A percentile compares a stretch with the other conserved stretches of the same genome.
Conservation (phyloP, 768 basidiomycete genomes). For the Cystofilobasidium capitatum region DNA sequence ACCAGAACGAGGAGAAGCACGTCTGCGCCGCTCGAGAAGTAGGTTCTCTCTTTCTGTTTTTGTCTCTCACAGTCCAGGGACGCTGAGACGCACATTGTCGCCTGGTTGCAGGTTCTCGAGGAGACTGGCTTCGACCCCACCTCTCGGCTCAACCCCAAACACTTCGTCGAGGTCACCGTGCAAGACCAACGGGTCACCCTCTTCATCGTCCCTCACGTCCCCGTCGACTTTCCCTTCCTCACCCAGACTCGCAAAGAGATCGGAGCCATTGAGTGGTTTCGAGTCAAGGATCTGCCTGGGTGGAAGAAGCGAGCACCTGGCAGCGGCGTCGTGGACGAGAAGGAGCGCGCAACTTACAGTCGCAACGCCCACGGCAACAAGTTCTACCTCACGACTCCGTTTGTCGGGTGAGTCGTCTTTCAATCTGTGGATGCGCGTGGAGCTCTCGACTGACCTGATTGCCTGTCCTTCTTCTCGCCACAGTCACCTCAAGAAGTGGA, state of each 20-base stretch:
- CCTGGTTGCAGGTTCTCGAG: constrained; percentile 63
- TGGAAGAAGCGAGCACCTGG: constrained; percentile 54
- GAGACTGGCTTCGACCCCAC: constrained; percentile 83
- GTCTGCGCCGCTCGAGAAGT: constrained; percentile 90
- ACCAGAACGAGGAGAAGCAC: constrained; percentile 73
- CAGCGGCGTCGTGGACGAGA: neutral
- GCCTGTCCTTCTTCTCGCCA: neutral
- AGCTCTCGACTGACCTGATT: neutral
- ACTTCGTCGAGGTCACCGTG: constrained; percentile 75
- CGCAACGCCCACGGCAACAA: constrained; percentile 45
- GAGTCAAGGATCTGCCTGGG: constrained; percentile 74
- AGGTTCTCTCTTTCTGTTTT: constrained; percentile 29
- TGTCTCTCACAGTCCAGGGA: neutral
- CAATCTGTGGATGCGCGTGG: neutral
- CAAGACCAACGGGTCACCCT: constrained; percentile 71
- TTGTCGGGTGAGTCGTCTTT: constrained; percentile 56
- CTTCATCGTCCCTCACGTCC: constrained; percentile 77
- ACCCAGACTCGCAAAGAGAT: constrained; percentile 97
- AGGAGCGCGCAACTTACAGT: neutral
- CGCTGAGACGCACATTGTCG: too few species aligned
- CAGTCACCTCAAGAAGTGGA: constrained; percentile 23
- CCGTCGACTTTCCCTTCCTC: constrained; percentile 78
- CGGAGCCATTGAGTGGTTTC: constrained; percentile 97
- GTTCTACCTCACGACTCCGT: constrained; percentile 91
- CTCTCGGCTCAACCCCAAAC: constrained; percentile 45